Conservation (phyloP, 208 protist species). For the Acanthamoeba healyi region DNA sequence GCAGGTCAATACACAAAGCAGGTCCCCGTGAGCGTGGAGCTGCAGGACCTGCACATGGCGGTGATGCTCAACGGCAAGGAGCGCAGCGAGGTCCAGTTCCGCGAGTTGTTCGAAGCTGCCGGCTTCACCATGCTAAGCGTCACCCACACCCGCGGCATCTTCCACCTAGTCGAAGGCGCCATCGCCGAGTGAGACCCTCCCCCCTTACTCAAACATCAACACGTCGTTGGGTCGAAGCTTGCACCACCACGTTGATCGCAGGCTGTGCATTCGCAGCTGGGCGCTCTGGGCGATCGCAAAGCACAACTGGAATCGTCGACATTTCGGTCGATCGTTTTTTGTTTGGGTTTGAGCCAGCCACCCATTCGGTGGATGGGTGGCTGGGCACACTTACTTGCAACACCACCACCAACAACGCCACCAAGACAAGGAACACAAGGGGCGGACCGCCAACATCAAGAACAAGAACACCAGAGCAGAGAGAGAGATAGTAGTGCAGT, state of each 20-base stretch:
- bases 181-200: background rate
- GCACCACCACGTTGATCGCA: too few relatives aligned
- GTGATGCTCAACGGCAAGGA: slow-evolving; percentile 71
- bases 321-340: background rate
- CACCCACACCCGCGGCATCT: slow-evolving; percentile 27
- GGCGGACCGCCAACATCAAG: background rate
- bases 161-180: slow-evolving; percentile 23
- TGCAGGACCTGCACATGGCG: slow-evolving; percentile 64
- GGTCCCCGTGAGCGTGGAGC: slow-evolving; percentile 31
- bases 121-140: background rate
- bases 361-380: too few relatives aligned
- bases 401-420: too few relatives aligned
- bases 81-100: slow-evolving; percentile 56
- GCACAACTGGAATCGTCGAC: background rate
- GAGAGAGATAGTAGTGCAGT: background rate
- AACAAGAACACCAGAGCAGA: background rate
- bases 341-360: too few relatives aligned
- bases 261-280: too few relatives aligned
- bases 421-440: too few relatives aligned
- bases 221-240: too few relatives aligned
- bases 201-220: too few relatives aligned
- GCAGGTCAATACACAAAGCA: slow-evolving; percentile 28
- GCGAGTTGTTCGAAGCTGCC: slow-evolving; percentile 12
- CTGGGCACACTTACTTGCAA: too few relatives aligned
- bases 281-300: too few relatives aligned